A percentile compares a stretch with the other conserved stretches of the same genome.
Conservation (phyloP, 495 filamentous ascomycete genomes). For the Extremus antarcticus region DNA sequence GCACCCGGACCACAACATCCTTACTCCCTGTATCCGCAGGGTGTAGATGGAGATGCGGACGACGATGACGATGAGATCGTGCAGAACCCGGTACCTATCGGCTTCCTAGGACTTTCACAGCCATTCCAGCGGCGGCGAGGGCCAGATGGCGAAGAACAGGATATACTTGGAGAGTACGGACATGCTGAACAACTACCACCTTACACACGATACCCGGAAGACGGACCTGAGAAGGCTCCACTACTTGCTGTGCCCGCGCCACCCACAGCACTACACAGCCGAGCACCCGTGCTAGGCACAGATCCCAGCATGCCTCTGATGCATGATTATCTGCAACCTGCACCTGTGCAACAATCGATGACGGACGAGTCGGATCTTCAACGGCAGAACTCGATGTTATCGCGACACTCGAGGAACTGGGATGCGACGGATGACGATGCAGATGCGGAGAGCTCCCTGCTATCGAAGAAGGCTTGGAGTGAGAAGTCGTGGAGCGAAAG, state of each 20-base stretch:
- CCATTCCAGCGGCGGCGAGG: conserved; percentile 61
- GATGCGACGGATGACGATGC: not conserved
- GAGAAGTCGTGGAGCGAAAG: conserved; percentile 26
- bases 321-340: conserved; percentile 8
- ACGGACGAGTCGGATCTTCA: conserved; percentile 10
- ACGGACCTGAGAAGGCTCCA: conserved; percentile 18
- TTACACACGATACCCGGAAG: conserved; percentile 70
- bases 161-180: conserved; percentile 80
- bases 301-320: conserved; percentile 19
- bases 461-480: conserved; percentile 24
- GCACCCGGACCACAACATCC: conserved; percentile 64
- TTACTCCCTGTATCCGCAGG: conserved; percentile 76
- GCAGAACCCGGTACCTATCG: conserved; percentile 47
- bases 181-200: conserved; percentile 85
- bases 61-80: conserved; percentile 33
- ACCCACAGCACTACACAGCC: conserved; percentile 12
- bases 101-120: conserved; percentile 55
- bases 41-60: conserved; percentile 45
- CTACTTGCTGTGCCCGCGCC: conserved; percentile 4
- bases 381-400: not conserved
- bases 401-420: not conserved
- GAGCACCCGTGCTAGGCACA: conserved; percentile 15
- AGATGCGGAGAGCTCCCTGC: not conserved
- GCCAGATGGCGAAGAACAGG: conserved; percentile 77
- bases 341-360: conserved; percentile 15